Conservation (phyloP, 2,329 filamentous ascomycete genomes). For the Diaporthe ilicicola region DNA sequence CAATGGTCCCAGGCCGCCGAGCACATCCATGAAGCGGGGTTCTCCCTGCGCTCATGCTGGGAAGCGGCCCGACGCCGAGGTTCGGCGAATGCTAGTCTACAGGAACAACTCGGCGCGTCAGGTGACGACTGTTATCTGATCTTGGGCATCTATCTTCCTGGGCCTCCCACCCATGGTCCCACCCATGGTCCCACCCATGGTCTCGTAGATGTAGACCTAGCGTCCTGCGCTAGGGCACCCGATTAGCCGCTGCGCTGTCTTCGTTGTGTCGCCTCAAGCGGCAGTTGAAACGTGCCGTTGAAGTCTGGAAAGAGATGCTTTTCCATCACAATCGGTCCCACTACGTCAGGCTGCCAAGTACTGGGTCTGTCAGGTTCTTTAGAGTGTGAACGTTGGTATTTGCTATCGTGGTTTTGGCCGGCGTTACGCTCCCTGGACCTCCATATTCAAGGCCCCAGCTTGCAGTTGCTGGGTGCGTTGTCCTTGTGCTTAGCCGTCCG, state of each 20-base stretch:
- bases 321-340: background rate
- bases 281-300: conserved; percentile 19
- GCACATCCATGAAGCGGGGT: conserved; percentile 19
- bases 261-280: conserved; percentile 13
- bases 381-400: conserved; percentile 2
- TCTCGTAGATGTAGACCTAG: background rate
- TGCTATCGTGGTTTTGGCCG: conserved; percentile 11
- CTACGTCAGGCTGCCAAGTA: background rate
- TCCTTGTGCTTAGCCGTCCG: background rate
- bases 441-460: background rate
- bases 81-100: background rate
- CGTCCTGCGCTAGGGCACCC: background rate
- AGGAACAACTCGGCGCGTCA: background rate
- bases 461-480: background rate
- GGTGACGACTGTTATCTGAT: background rate
- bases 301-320: background rate
- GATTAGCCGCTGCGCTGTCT: background rate
- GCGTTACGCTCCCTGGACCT: background rate
- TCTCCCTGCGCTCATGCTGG: conserved; percentile 14
- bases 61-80: conserved; percentile 21
- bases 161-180: background rate
- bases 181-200: background rate
- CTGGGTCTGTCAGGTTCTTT: background rate
- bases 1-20: background rate
- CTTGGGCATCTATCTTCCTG: background rate